Base-by-base conservation (phyloP, 2,329 filamentous ascomycete genomes). In the Dactylellina leptospora region DNA sequence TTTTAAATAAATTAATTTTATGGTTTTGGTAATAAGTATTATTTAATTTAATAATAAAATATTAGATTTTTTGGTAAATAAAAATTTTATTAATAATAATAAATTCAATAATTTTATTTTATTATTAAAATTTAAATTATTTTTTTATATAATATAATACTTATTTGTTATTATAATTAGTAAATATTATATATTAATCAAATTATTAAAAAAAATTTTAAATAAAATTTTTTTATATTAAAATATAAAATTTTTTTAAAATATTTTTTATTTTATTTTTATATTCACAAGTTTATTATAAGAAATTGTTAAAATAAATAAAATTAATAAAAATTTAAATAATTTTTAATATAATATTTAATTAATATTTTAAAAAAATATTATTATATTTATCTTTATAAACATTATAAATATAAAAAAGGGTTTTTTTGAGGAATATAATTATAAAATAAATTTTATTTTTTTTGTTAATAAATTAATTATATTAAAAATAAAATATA, bases 211-310 rank as follows among this genome's bases (percentile, higher is more conserved):
- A 48, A 28, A 36, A 27, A 48, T 48, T 27, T 60, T 30, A 33
- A 48, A 48, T 48, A 23, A 22, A 38, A 38, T 13, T 44, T 20
- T 36, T 47, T 48, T 48, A n/a, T 60, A 47, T 45, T 36, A 33
- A 60, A 60, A 22, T 60, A 48, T 27, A 60, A 50, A 36, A 33
- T 22, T 33, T 20, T 23, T 36, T 48, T 11, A 28, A 60, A 33
- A 50, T 13, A 40, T 25, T 23, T 42, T 55, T 23, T 55, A 40
- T 40, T 25, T 40, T 42, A 54, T 56, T 55, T 30, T 16, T 36
- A 30, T 38, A 27, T 44, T 40, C 66, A 54, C 8, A 40, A 13
- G 30, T 28, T 18, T 53, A 45, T 48, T 48, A 2, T 11, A 48
- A 20, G 40, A 48, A 36, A 13, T 44, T 55, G 20, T 5, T 38